Base-by-base conservation (phyloP, 2,329 filamentous ascomycete genomes). In the Penicillium sp. region DNA sequence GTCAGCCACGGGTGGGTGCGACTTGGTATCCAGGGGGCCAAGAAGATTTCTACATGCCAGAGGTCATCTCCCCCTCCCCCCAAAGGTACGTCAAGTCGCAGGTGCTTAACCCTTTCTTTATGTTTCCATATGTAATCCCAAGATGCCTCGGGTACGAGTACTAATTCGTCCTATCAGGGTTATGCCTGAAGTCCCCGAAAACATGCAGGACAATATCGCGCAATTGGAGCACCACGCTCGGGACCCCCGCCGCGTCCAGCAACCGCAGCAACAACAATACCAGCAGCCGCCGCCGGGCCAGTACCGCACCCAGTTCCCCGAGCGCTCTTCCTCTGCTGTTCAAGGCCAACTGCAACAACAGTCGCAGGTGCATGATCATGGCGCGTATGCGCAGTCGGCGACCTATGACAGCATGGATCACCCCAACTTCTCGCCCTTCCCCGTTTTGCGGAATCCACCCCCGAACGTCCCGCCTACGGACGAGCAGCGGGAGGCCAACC, bases 191-290 rank as follows among this genome's bases (percentile, higher is more conserved):
- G 92, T 97, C 65, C 92, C 93, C 66, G 90, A 93, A 77, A 93
- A 96, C 78, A 97, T 99, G 86, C 92, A 96, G 79, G 89, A 96
- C 71, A 93, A 91, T 77, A 85, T 99, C 64, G 90, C 93, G 70
- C 88, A 93, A 75, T 86, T 99, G 80, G 93, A 97, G 81, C 83
- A 92, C 59, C 88, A 92, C 80, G 89, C 89, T 60, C 69, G 70
- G 53, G 70, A 69, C 50, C 69, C 78, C 76, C 79, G 83, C 80
- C 77, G 77, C 57, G 65, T 65, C 39, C 71, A 75, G 47, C 69
- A 44, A 33, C 71, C 74, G 47, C 69, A 70, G 44, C 67, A 39
- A 35, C 70, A 75, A 49, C 69, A 70, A 45, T 42, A 29, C 39
- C 70, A 75, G 50, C 69, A 70, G 43, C 67, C 65, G 26, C 67